These are phyloP conservation scores for Clitoria ternatea DNA, from an alignment of 306 rosid genomes.

Conservation along the genomic window DNA sequence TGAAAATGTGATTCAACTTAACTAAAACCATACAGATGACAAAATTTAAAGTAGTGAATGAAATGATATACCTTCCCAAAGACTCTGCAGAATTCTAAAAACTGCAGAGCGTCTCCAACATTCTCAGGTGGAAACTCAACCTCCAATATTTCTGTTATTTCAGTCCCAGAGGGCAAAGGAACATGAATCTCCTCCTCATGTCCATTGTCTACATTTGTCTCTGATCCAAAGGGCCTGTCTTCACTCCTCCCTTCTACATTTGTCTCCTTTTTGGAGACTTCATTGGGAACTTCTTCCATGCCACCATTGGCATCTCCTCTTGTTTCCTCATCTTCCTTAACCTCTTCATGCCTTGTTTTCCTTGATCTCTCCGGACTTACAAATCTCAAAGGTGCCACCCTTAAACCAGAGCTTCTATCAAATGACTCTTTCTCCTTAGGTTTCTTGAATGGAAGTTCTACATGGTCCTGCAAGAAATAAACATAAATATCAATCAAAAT, in stretches of 20 bases:
- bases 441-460: neutral
- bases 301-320: slow-evolving; percentile 23
- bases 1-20: too few species aligned
- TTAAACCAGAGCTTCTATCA: slow-evolving; percentile 28
- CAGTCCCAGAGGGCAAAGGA: slow-evolving; percentile 50
- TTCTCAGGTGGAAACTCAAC: slow-evolving; percentile 52
- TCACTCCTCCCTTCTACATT: neutral
- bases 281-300: neutral
- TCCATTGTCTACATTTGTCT: too few species aligned
- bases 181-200: slow-evolving; percentile 23
- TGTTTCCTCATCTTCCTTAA: slow-evolving; percentile 39
- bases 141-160: slow-evolving; percentile 40
- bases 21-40: too few species aligned
- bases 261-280: neutral
- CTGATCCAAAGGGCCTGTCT: too few species aligned
- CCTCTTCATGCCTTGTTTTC: slow-evolving; percentile 44
- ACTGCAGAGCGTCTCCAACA: slow-evolving; percentile 72
- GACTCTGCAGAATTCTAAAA: slow-evolving; percentile 64
- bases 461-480: slow-evolving; percentile 27
- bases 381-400: slow-evolving; percentile 8
- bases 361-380: slow-evolving; percentile 19
- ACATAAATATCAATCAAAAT: neutral
- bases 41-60: neutral
- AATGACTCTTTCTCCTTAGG: slow-evolving; percentile 57
- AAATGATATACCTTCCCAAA: slow-evolving; percentile 63